Evolutionary conservation across 2,329 filamentous ascomycete genomes (phyloP).

Genomic region (Phialemoniopsis sp.): DNA sequence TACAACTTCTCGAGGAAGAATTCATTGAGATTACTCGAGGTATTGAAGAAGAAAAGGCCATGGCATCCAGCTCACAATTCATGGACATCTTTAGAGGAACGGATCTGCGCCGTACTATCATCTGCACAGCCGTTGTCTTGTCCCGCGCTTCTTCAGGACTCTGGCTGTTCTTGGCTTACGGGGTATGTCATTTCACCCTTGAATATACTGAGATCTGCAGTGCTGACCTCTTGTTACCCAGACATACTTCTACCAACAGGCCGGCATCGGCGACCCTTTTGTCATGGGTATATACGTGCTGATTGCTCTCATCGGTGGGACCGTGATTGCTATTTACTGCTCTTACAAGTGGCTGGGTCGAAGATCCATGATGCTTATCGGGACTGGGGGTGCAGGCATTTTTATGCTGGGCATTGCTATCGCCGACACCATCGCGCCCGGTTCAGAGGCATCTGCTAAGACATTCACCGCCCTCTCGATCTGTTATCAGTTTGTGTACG

Average conservation of each 20-base stretch:
- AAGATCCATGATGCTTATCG: constrained; percentile 3
- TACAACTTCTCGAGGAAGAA: constrained; percentile 11
- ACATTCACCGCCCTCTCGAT: not conserved
- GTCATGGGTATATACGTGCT: constrained; percentile 3
- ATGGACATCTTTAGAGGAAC: too few species aligned
- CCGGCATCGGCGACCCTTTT: constrained; percentile 5
- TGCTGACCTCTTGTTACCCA: too few species aligned
- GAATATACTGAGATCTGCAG: too few species aligned
- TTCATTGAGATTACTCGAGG: constrained; percentile 13
- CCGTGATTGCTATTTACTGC: constrained; percentile 3
- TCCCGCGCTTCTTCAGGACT: constrained; percentile 4
- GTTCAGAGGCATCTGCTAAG: constrained; percentile 1
- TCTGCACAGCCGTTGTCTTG: too few species aligned
- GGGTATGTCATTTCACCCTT: constrained; percentile 15
- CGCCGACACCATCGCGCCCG: constrained; percentile 4
- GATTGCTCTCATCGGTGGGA: constrained; percentile 1
- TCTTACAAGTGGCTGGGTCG: constrained; percentile 2
- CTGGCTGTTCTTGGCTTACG: constrained; percentile 22
- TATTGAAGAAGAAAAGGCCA: constrained; percentile 12
- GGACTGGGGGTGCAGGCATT: constrained; percentile 1
- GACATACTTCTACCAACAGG: constrained; percentile 6
- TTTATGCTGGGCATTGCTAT: constrained; percentile 4
- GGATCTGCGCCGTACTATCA: too few species aligned
- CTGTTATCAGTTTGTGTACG: constrained; percentile 4
- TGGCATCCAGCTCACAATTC: constrained; percentile 3